phyloP scores from a whole-genome alignment of 805 yeast genomes.

The Candida rishiriensis region DNA sequence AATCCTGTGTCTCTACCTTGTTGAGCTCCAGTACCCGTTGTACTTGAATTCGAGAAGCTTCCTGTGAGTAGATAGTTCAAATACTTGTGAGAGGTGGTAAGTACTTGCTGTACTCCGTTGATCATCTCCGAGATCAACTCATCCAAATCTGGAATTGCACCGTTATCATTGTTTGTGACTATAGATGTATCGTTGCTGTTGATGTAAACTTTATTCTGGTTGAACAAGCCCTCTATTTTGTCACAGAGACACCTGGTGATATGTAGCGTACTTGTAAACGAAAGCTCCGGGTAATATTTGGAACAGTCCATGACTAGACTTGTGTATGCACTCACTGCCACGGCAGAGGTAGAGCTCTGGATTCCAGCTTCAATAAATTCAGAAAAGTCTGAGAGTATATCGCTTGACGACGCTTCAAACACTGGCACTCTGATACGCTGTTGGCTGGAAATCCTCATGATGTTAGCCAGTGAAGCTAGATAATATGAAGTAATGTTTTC shows the following conservation, averaged over 20 bases:
- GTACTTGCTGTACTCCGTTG: conserved; percentile 62
- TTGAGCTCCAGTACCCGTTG: conserved; percentile 5
- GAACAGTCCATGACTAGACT: conserved; percentile 19
- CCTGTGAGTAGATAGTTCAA: conserved; percentile 25
- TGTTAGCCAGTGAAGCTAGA: conserved; percentile 17
- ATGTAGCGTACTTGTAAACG: conserved; percentile 18
- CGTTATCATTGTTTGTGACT: conserved; percentile 11
- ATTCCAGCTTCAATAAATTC: conserved; percentile 26
- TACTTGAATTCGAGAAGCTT: conserved; percentile 9
- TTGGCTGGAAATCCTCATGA: conserved; percentile 24
- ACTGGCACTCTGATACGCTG: conserved; percentile 10
- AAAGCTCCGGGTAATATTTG: conserved; percentile 23
- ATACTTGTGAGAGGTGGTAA: conserved; percentile 55
- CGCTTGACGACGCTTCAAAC: conserved; percentile 13
- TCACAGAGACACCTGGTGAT: conserved; percentile 25
- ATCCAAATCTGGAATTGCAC: conserved; percentile 21
- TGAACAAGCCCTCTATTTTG: conserved; percentile 23
- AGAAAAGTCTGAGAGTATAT: conserved; percentile 14
- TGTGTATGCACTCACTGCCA: conserved; percentile 26
- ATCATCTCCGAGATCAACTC: conserved; percentile 42
- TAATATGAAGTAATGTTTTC: conserved; percentile 15
- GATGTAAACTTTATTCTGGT: conserved; percentile 8
- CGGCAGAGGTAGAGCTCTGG: conserved; percentile 14
- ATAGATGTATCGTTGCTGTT: conserved; percentile 7
- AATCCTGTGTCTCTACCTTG: conserved; percentile 42